phyloP scores from a whole-genome alignment of 495 filamentous ascomycete species.

The Aspergillus campestris region DNA sequence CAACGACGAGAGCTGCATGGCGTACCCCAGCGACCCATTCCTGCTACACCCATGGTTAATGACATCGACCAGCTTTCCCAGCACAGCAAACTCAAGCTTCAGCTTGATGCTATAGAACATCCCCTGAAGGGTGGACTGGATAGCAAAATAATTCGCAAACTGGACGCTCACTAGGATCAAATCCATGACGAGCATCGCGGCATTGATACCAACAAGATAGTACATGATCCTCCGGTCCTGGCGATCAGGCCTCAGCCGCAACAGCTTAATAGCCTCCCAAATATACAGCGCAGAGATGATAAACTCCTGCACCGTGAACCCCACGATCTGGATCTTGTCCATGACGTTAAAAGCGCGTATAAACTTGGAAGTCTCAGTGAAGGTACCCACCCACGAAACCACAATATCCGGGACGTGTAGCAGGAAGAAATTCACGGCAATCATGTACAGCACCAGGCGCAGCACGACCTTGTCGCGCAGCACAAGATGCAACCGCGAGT shows the following conservation, averaged over 20 bases:
- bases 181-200: conserved; percentile 45
- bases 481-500: conserved; percentile 43
- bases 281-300: conserved; percentile 52
- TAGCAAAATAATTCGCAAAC: conserved; percentile 42
- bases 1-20: conserved; percentile 19
- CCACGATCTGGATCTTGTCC: conserved; percentile 49
- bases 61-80: conserved; percentile 42
- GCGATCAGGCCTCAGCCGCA: conserved; percentile 37
- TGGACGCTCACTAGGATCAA: conserved; percentile 40
- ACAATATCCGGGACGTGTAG: conserved; percentile 43
- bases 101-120: conserved; percentile 57
- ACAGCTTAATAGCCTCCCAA: conserved; percentile 42
- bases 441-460: conserved; percentile 32
- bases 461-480: conserved; percentile 37
- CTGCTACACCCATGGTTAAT: conserved; percentile 24
- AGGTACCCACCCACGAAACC: conserved; percentile 41
- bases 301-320: conserved; percentile 49
- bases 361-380: conserved; percentile 4
- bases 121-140: conserved; percentile 49
- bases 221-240: conserved; percentile 41
- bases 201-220: conserved; percentile 48
- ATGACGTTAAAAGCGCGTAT: conserved; percentile 41
- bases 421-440: conserved; percentile 36
- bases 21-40: conserved; percentile 18
- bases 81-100: conserved; percentile 54